These are phyloP conservation scores for Cystobasidium onofrii DNA, from an alignment of 768 basidiomycete species.

Conservation along the genomic window DNA sequence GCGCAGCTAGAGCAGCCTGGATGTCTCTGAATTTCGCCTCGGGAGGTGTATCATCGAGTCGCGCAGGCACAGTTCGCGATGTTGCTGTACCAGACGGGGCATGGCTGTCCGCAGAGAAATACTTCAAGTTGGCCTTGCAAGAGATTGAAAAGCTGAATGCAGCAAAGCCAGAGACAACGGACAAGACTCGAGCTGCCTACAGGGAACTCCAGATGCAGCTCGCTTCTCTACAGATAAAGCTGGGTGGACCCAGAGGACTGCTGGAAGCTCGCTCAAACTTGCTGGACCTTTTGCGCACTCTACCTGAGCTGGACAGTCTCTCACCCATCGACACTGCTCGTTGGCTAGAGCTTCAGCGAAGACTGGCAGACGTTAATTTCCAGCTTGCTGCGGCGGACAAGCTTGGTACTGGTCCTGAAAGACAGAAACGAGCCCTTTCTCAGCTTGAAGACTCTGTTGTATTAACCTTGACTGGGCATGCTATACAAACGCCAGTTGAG, in stretches of 20 bases:
- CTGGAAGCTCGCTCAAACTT: background rate
- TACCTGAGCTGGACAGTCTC: background rate
- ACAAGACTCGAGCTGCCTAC: background rate
- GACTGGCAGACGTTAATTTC: background rate
- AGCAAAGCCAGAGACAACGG: background rate
- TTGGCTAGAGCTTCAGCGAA: background rate
- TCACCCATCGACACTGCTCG: background rate
- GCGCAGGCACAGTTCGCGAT: background rate
- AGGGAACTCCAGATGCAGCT: background rate
- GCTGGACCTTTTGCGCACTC: background rate
- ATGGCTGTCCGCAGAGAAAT: background rate
- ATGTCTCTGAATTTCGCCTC: background rate
- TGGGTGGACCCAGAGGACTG: slow-evolving; percentile 6
- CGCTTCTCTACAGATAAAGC: background rate
- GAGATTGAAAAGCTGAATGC: background rate
- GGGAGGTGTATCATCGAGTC: background rate
- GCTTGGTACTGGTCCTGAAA: background rate
- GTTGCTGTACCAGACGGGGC: slow-evolving; percentile 14
- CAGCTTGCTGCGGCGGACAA: background rate
- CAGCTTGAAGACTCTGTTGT: background rate
- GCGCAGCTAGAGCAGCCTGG: slow-evolving; percentile 11
- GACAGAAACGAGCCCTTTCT: background rate
- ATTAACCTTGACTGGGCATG: background rate
- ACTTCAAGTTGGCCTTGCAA: background rate
- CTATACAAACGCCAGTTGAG: background rate